Base-by-base conservation (phyloP, 2,329 filamentous ascomycete genomes). In the Apiospora kogelbergensis region DNA sequence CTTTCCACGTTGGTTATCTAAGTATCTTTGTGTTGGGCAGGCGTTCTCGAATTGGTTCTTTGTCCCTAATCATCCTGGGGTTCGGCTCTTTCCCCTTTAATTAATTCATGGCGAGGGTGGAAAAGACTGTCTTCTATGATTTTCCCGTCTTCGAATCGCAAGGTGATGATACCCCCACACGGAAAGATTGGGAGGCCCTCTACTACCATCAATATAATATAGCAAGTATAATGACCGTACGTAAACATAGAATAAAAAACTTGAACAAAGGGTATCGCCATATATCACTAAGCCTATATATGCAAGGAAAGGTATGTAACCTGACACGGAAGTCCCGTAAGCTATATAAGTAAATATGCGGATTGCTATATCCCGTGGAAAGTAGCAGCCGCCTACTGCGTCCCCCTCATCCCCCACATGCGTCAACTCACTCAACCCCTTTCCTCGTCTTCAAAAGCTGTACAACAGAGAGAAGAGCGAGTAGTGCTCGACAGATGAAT, bases 41-140 rank as follows among this genome's bases (percentile, higher is more conserved):
- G 53, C 53, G 53, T 60, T 60, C 30, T 60, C 20, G 26, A 60
- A 60, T 37, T 60, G 53, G 53, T n/a, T 60, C 17, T 60, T 60
- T 17, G 10, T 33, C 9, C 13, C 26, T 9, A 33, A 33, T 33
- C 10, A 17, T 26, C 33, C 33, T n/a, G 7, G 33, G 3, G 33
- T 33, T 33, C 33, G 33, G 33, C 33, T 33, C 3, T 33, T 33
- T 7, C 33, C 33, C 33, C 33, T 15, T 30, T 9, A n/a, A 33
- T 33, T 10, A 17, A 15, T 7, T 26, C 20, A 60, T 60, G 53
- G 53, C 30, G 30, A 37, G 33, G 30, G 53, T 22, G 53, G 53
- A 60, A 37, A 60, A 60, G 26, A 60, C 30, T 60, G 53, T 60
- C 53, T 60, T 60, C 30, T 26, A 17, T 15, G 30, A 20, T n/a